Evolutionary conservation across 1,284 basidiomycete species (phyloP), one percentile per base, ranked within the genome.

Genomic region (Trichosporon ovoides): DNA sequence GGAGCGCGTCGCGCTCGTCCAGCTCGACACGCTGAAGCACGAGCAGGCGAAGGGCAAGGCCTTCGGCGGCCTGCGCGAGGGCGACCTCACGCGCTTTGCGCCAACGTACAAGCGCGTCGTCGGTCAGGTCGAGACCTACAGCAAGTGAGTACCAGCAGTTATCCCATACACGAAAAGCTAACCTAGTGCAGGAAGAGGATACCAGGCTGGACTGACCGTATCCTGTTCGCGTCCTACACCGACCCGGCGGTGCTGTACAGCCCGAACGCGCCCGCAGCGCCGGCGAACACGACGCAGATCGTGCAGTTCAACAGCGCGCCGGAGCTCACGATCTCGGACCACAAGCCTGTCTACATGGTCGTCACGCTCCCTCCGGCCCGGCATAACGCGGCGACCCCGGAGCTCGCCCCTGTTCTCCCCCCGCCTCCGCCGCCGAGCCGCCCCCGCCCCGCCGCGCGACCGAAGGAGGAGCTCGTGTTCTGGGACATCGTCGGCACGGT

Each of bases 171-270:
- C n/a, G n/a, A n/a, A n/a, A n/a, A n/a, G 56, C 13, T 48, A n/a
- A 48, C 43, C 24, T 5, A 9, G 51, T 10, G 85, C 72, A 76
- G 79, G 24, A 89, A 87, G 70, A 85, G 95, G 7, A 81, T 82
- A 7, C 95, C 95, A 0, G 87, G 93, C 20, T 98, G 93, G 90
- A 97, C 94, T 20, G 95, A 98, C 76, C 84, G 95, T 43, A 85
- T 98, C 50, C 79, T 98, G 66, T 96, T 92, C 73, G 82, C 88
- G 2, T 90, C 90, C 6, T 80, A 87, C 67, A 81, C 82, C n/a
- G 89, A 91, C 71, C 63, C 68, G 1, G 43, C 62, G 7, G 52
- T 55, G 48, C 60, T 71, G 37, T 69, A 62, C 62, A 58, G 65
- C 11, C 60, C 65, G 38, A 46, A 68, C 56, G 38, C 64, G 12